Percentiles rank a stretch among this genome's conserved stretches.
Conservation (phyloP, 352 stramenopile genomes). For the Phytophthora chlamydospora region DNA sequence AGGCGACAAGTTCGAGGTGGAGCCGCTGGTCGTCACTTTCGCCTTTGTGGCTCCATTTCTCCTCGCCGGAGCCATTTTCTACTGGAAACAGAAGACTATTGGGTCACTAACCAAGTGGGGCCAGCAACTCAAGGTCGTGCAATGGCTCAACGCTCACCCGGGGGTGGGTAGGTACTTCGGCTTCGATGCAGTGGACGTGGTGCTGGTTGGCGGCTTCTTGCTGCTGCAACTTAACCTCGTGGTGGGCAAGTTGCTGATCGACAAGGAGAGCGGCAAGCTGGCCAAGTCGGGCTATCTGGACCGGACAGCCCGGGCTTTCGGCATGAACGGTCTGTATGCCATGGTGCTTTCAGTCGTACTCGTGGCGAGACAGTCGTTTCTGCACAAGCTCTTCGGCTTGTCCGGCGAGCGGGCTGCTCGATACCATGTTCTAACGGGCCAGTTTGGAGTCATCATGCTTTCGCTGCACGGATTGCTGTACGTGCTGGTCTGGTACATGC, state of each 20-base stretch:
- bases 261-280: constrained; percentile 69
- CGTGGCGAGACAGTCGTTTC: constrained; percentile 66
- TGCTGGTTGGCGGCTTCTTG: constrained; percentile 47
- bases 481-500: constrained; percentile 51
- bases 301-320: constrained; percentile 57
- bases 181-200: constrained; percentile 59
- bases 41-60: constrained; percentile 51
- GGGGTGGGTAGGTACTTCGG: constrained; percentile 24
- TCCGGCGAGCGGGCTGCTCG: constrained; percentile 61
- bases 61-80: constrained; percentile 45
- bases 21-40: constrained; percentile 47
- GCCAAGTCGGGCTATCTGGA: constrained; percentile 59
- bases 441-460: constrained; percentile 53
- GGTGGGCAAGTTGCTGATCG: constrained; percentile 67
- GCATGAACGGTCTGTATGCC: constrained; percentile 73
- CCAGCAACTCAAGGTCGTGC: constrained; percentile 21
- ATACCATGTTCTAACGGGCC: constrained; percentile 71
- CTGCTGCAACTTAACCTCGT: constrained; percentile 70
- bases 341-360: constrained; percentile 67
- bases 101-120: constrained; percentile 17
- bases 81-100: constrained; percentile 36
- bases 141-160: constrained; percentile 36
- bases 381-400: constrained; percentile 60
- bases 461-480: constrained; percentile 65
- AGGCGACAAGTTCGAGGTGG: constrained; percentile 49